Conservation (phyloP, 805 yeast genomes). For the Candida jianshihensis region DNA sequence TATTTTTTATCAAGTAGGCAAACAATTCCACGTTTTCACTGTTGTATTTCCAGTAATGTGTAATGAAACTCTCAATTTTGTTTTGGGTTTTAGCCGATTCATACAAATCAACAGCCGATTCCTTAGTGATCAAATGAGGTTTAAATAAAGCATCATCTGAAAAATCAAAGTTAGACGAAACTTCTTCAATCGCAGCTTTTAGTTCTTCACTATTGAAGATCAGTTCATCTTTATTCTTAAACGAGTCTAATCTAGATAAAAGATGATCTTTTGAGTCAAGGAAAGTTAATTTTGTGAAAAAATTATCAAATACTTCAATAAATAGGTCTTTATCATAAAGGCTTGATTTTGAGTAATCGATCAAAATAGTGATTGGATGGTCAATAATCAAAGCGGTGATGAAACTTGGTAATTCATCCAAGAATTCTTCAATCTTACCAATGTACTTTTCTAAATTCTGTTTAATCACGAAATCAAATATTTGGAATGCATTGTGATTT, state of each 20-base stretch:
- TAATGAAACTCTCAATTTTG: conserved; percentile 17
- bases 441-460: conserved; percentile 14
- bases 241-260: conserved; percentile 23
- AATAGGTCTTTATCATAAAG: conserved; percentile 14
- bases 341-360: conserved; percentile 24
- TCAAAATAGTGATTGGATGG: conserved; percentile 26
- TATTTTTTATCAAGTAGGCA: conserved; percentile 4
- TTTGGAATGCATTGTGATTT: conserved; percentile 19
- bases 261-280: conserved; percentile 21
- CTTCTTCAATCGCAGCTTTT: conserved; percentile 15
- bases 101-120: conserved; percentile 29
- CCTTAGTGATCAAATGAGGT: conserved; percentile 26
- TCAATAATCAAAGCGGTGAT: conserved; percentile 25
- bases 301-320: conserved; percentile 28
- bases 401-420: conserved; percentile 28
- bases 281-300: conserved; percentile 13
- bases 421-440: conserved; percentile 26
- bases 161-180: conserved; percentile 22
- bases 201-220: conserved; percentile 15
- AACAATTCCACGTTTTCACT: conserved; percentile 8
- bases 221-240: conserved; percentile 23
- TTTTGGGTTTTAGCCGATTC: conserved; percentile 16
- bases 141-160: conserved; percentile 23
- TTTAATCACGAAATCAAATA: conserved; percentile 23
- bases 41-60: conserved; percentile 15